These are phyloP conservation scores for Cutaneotrichosporon cavernicola DNA, from an alignment of 1,284 basidiomycete species.

Conservation along the genomic window DNA sequence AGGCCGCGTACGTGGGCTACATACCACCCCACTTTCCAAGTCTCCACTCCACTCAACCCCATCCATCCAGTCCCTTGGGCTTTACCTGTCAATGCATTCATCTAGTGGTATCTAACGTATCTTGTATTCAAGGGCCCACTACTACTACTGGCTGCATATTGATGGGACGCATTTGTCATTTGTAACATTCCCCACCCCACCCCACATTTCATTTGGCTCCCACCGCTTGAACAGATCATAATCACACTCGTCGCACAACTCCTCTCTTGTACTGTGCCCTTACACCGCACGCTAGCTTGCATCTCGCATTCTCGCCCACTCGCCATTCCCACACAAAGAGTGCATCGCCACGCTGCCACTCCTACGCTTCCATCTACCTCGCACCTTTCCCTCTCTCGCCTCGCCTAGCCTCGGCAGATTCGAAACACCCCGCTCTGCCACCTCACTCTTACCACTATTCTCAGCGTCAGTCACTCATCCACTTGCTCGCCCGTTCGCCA, in stretches of 20 bases:
- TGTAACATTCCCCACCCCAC: background rate
- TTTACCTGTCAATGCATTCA: no score
- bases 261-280: background rate
- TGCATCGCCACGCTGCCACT: background rate
- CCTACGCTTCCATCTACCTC: background rate
- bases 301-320: background rate
- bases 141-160: no score
- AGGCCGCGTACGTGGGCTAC: no score
- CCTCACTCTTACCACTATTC: background rate
- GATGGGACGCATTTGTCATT: no score
- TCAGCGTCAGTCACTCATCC: background rate
- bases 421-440: background rate
- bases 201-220: background rate
- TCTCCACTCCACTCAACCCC: no score
- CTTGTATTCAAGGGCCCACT: no score
- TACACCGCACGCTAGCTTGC: no score
- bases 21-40: no score
- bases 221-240: background rate
- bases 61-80: no score
- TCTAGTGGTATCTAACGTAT: no score
- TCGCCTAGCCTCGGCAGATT: conserved; percentile 2
- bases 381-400: background rate
- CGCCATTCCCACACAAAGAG: background rate
- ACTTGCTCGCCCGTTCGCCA: background rate
- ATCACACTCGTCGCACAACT: background rate